These are phyloP conservation scores for Gigaspora rosea DNA, from an alignment of 192 early-diverging fungal genomes.

Conservation along the genomic window DNA sequence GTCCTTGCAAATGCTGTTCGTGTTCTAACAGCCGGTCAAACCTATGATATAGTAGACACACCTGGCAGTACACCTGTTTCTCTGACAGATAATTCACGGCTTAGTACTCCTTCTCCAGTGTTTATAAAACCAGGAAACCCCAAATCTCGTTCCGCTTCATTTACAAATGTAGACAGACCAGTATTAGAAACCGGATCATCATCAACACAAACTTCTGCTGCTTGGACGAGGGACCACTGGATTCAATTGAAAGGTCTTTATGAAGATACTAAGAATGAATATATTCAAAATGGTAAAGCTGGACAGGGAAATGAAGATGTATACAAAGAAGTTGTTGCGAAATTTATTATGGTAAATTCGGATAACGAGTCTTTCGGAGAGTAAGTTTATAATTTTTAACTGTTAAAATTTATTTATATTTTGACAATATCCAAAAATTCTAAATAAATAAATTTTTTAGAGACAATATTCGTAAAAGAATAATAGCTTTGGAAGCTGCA, in stretches of 20 bases:
- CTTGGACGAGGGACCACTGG: slow-evolving; percentile 10
- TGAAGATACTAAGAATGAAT: slow-evolving; percentile 10
- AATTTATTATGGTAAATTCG: background rate
- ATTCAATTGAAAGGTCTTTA: background rate
- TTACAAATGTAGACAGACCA: background rate
- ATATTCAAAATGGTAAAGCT: background rate
- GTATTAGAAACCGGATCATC: background rate
- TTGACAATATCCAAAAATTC: too few species aligned
- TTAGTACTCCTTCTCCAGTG: too few species aligned
- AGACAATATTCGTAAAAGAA: background rate
- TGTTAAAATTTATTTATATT: background rate
- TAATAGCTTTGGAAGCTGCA: slow-evolving; percentile 1
- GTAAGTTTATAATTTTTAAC: slow-evolving; percentile 2
- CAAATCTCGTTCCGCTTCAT: background rate
- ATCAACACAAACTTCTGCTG: background rate
- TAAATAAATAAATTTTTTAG: background rate
- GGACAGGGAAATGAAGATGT: background rate
- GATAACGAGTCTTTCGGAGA: slow-evolving; percentile 2
- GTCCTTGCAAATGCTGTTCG: slow-evolving; percentile 4
- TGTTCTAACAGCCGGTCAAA: background rate
- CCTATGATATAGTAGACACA: slow-evolving; percentile 7
- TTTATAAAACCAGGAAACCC: background rate
- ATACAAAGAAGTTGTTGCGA: background rate
- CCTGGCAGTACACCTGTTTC: background rate
- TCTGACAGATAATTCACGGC: too few species aligned